A percentile compares a stretch with the other conserved stretches of the same genome.
Conservation (phyloP, 257 asterid genomes). For the Capsicum pubescens region DNA sequence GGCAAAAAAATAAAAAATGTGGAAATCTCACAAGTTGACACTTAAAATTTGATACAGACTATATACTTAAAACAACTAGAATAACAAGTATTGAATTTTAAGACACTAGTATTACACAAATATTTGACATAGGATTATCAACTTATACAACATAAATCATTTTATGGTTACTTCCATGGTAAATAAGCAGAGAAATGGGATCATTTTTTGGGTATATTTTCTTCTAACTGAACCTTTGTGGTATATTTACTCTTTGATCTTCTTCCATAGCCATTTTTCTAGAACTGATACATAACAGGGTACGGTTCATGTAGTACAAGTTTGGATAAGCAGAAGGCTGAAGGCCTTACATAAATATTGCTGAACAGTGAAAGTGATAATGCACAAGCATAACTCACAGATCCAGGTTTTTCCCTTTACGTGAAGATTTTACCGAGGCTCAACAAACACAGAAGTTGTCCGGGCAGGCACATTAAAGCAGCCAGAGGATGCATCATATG, state of each 20-base stretch:
- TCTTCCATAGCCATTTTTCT: neutral
- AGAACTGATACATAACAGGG: neutral
- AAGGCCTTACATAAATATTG: neutral
- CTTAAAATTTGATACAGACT: neutral
- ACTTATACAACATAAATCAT: neutral
- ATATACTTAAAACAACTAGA: neutral
- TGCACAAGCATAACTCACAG: neutral
- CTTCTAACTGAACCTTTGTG: neutral
- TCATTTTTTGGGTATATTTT: neutral
- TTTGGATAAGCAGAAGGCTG: neutral
- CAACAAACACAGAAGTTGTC: slow-evolving; percentile 79
- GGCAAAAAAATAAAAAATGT: neutral
- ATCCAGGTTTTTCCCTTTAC: neutral
- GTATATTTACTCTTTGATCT: slow-evolving; percentile 2
- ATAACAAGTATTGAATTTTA: neutral
- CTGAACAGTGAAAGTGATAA: neutral
- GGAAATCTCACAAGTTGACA: neutral
- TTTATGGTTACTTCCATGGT: neutral
- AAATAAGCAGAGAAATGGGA: slow-evolving; percentile 2
- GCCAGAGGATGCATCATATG: slow-evolving; percentile 66
- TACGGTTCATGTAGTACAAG: slow-evolving; percentile 8
- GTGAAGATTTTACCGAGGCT: slow-evolving; percentile 43
- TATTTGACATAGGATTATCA: neutral
- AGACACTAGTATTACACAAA: neutral
- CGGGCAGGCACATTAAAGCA: slow-evolving; percentile 73